Conservation (phyloP, 768 basidiomycete species). For the Thelephora aurantiotincta region DNA sequence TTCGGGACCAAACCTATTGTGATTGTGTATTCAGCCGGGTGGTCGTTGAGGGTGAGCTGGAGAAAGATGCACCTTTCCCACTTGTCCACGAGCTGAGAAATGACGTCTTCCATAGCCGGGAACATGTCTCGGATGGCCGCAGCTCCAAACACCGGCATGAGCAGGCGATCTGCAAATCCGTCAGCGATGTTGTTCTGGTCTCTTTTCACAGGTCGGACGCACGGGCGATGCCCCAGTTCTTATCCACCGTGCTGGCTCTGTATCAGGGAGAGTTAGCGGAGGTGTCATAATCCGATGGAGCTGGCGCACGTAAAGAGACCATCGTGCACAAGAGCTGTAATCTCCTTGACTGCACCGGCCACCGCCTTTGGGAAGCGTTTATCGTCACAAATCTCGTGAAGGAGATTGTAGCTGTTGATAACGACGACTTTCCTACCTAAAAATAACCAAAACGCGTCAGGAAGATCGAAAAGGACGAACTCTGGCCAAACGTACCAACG, state of each 20-base stretch:
- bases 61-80: slow-evolving; percentile 23
- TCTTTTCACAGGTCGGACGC: slow-evolving; percentile 5
- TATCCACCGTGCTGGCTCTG: slow-evolving; percentile 24
- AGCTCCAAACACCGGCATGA: slow-evolving; percentile 29
- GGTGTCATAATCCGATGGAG: not conserved
- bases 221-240: slow-evolving; percentile 34
- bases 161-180: slow-evolving; percentile 19
- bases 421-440: slow-evolving; percentile 16
- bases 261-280: slow-evolving; percentile 3
- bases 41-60: not conserved
- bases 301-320: slow-evolving; percentile 23
- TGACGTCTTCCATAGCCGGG: slow-evolving; percentile 32
- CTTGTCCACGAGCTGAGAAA: slow-evolving; percentile 27
- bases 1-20: slow-evolving; percentile 26
- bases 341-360: slow-evolving; percentile 17
- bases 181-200: not conserved
- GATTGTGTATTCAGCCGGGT: not conserved
- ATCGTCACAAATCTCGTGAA: slow-evolving; percentile 29
- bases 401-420: slow-evolving; percentile 22
- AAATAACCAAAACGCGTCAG: not conserved
- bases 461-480: not conserved
- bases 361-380: slow-evolving; percentile 26
- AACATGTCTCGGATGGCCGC: slow-evolving; percentile 30
- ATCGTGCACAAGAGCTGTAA: slow-evolving; percentile 25
- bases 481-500: slow-evolving; percentile 16